Base-by-base conservation (phyloP, 495 filamentous ascomycete species). In the Penicillium canariense region DNA sequence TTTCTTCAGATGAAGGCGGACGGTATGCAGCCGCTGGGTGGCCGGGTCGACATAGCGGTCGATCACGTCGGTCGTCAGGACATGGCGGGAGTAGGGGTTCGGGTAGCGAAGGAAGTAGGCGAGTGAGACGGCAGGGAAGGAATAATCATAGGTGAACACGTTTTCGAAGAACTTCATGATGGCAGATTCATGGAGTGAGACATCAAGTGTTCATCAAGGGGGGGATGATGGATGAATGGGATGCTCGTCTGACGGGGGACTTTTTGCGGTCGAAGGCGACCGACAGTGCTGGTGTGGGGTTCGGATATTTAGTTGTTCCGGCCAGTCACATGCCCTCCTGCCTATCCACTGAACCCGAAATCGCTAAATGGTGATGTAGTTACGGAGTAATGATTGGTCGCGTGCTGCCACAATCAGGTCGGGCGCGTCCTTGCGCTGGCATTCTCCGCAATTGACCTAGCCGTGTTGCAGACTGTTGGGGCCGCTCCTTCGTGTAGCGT, bases 101-200 rank as follows among this genome's bases (percentile, higher is more conserved):
- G 94, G 95, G 71, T 99, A 99, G 34, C 94, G 92, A 47, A 99
- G 89, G 80, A 97, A 97, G 82, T 96, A 99, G 74, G 94, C 94
- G 57, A 99, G 87, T 8, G 91, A 92, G 35, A 99, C 94, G 56
- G 87, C 84, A 55, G 91, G 86, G 72, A 94, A 95, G 61, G 89
- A 85, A 72, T 96, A 96, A 71, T 89, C 84, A 77, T 97, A 97
- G 72, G 83, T 86, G 71, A 89, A 94, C 68, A 81, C 82, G 68
- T 85, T 89, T 67, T 92, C 89, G 78, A 94, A 91, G 75, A 91
- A 90, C 73, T 91, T 91, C 68, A 93, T 90, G 78, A 83, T 91
- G 52, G 59, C 58, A 12, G 39, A 31, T 30, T 47, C 31, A 35
- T 50, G 47, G 43, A 46, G n/a, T n/a, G n/a, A 55, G 52, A 40